A percentile compares a stretch with the other conserved stretches of the same genome.
Conservation (phyloP, 2,329 filamentous ascomycete genomes). For the Fusarium sambucinum region DNA sequence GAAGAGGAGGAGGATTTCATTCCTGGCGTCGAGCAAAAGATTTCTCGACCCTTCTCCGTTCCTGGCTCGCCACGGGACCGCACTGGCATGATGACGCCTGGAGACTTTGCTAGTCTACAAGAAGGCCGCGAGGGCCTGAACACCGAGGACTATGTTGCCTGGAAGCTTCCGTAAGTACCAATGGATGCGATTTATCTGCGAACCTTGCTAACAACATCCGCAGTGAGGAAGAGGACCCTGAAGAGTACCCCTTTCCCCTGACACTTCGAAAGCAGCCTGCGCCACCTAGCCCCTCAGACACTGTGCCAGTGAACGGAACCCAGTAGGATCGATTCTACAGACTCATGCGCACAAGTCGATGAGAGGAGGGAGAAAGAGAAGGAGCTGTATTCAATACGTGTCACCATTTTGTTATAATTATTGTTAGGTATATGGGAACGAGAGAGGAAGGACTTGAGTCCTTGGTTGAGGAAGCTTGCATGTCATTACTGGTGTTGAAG, state of each 20-base stretch:
- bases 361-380: conserved; percentile 19
- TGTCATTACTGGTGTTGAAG: conserved; percentile 42
- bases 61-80: conserved; percentile 92
- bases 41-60: conserved; percentile 92
- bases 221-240: conserved; percentile 93
- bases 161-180: conserved; percentile 92
- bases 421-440: conserved; percentile 23
- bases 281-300: conserved; percentile 44
- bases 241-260: conserved; percentile 72
- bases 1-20: conserved; percentile 91
- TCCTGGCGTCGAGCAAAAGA: conserved; percentile 92
- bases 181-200: background rate
- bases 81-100: conserved; percentile 98
- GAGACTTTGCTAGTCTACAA: conserved; percentile 96
- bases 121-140: conserved; percentile 92
- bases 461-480: conserved; percentile 34
- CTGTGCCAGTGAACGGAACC: conserved; percentile 44
- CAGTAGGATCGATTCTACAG: conserved; percentile 33
- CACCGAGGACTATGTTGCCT: conserved; percentile 97
- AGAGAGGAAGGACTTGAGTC: conserved; percentile 2
- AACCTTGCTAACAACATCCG: conserved; percentile 33
- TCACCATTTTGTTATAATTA: conserved; percentile 36
- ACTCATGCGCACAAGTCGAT: conserved; percentile 3
- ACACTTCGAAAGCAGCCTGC: conserved; percentile 65
- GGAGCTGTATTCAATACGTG: conserved; percentile 28